phyloP scores from a whole-genome alignment of 108 stramenopile species.

The Halocafeteria seosinensis region DNA sequence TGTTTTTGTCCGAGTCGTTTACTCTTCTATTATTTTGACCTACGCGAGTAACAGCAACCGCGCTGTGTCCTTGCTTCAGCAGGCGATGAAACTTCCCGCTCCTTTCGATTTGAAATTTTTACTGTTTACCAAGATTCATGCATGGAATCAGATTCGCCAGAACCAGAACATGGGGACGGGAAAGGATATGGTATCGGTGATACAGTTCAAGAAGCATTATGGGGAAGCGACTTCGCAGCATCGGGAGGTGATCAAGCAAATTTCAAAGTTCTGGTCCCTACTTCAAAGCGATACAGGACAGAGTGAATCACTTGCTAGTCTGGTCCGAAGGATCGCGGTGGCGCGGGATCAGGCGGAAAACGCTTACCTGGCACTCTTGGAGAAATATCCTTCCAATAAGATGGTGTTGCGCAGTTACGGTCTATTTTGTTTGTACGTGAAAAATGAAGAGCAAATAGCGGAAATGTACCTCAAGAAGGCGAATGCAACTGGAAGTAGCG shows the following conservation, averaged over 20 bases:
- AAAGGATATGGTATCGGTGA: neutral
- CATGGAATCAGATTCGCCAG: neutral
- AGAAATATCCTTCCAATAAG: neutral
- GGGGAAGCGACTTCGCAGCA: neutral
- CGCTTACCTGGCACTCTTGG: neutral
- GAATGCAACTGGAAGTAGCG: no score
- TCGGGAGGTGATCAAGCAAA: neutral
- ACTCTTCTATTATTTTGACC: no score
- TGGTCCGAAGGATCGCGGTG: neutral
- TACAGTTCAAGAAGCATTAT: neutral
- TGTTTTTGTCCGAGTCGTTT: no score
- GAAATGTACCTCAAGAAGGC: no score
- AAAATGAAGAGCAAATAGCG: no score
- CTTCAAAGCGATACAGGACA: neutral
- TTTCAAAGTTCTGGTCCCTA: neutral
- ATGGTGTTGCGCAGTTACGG: neutral
- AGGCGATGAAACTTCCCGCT: no score
- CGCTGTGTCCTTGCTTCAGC: no score
- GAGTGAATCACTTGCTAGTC: neutral
- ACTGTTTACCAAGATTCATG: neutral
- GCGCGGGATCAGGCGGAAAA: neutral
- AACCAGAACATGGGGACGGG: neutral
- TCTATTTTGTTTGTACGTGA: neutral
- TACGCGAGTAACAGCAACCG: no score
- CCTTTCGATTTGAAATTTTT: neutral